phyloP scores from a whole-genome alignment of 495 filamentous ascomycete species.

The Amphirosellinia nigrospora region DNA sequence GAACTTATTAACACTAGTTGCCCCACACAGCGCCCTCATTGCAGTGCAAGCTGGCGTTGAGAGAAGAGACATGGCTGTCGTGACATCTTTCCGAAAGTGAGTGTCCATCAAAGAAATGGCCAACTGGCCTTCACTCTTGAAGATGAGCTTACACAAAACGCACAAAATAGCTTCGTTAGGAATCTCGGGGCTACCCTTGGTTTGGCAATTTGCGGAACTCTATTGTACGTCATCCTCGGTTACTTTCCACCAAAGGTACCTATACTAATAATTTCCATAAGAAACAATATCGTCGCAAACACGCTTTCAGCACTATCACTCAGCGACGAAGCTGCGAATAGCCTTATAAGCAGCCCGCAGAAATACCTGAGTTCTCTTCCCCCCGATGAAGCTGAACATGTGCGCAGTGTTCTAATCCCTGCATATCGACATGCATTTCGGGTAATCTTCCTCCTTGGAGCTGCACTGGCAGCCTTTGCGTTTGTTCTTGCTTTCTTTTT shows the following conservation, averaged over 20 bases:
- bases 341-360: slow-evolving; percentile 29
- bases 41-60: slow-evolving; percentile 60
- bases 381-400: slow-evolving; percentile 43
- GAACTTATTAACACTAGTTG: background rate
- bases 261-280: background rate
- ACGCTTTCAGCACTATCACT: background rate
- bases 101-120: slow-evolving; percentile 9
- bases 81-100: slow-evolving; percentile 61
- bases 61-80: slow-evolving; percentile 60
- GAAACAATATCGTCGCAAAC: background rate
- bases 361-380: slow-evolving; percentile 41
- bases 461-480: slow-evolving; percentile 48
- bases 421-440: slow-evolving; percentile 57
- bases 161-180: background rate
- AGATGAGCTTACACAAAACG: background rate
- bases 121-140: background rate
- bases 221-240: background rate
- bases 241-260: background rate
- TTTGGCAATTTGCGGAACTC: background rate
- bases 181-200: background rate
- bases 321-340: background rate
- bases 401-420: slow-evolving; percentile 48
- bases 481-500: background rate
- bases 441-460: slow-evolving; percentile 58
- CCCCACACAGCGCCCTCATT: slow-evolving; percentile 45